phyloP scores from a whole-genome alignment of 305 asterid species.

The Fraxinus velutina region DNA sequence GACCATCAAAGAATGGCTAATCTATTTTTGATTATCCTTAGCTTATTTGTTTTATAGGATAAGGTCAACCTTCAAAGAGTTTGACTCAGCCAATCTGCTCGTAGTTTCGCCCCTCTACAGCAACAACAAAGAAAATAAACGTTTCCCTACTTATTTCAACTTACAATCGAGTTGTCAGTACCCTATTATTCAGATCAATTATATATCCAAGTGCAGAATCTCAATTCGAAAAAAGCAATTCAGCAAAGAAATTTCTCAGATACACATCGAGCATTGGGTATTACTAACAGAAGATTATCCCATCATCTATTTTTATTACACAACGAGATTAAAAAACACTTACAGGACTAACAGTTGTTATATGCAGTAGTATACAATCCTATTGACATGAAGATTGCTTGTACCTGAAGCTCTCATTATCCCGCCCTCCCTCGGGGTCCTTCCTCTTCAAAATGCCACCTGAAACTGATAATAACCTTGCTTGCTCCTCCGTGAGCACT shows the following conservation, averaged over 20 bases:
- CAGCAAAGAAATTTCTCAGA: constrained; percentile 4
- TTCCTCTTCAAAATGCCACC: constrained; percentile 59
- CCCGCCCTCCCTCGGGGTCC: constrained; percentile 77
- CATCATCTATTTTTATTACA: constrained; percentile 13
- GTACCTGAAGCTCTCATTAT: constrained; percentile 59
- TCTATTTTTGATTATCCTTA: neutral
- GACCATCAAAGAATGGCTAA: neutral
- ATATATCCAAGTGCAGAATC: neutral
- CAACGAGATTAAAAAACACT: constrained; percentile 26
- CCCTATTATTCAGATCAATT: neutral
- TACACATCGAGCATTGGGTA: constrained; percentile 5
- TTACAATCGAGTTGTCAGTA: neutral
- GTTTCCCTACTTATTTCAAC: neutral
- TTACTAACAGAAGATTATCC: constrained; percentile 6
- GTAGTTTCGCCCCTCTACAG: neutral
- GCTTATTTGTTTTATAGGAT: neutral
- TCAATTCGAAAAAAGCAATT: neutral
- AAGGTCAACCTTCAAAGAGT: neutral
- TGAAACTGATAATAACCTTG: constrained; percentile 46
- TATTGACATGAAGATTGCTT: constrained; percentile 78
- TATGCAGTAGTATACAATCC: constrained; percentile 22
- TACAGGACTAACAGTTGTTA: constrained; percentile 25
- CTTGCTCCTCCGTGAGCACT: constrained; percentile 62
- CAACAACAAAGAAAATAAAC: neutral
- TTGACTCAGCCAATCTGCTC: neutral